Evolutionary conservation across 495 filamentous ascomycete genomes (phyloP), one percentile per base, ranked within the genome.

Genomic region (Thermochaetoides thermophila): DNA sequence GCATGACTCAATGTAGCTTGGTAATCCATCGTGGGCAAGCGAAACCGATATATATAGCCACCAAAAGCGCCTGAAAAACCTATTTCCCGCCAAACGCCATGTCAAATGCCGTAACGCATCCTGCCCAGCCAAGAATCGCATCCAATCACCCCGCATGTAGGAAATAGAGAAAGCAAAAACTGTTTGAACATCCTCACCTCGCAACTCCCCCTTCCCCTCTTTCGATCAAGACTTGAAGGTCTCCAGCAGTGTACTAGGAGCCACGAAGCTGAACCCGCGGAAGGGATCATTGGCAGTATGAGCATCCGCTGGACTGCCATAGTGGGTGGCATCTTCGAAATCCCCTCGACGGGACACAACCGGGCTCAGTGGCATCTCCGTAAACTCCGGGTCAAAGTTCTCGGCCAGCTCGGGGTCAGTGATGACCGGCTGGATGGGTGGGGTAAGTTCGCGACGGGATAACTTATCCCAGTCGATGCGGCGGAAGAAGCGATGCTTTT

Each of bases 221-320:
- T 17, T 24, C 21, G 11, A 24, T 21, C 10, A 17, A 44, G 34
- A 31, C 47, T 28, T 31, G 57, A 58, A 50, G 26, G 68, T 63
- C 48, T 84, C 81, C 32, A 97, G 64, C 52, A 96, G 53, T 48
- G 86, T 93, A 49, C 68, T 77, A 32, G 82, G 81, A 14, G 85
- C 91, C 37, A 95, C 86, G 55, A 81, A 97, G 57, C 84, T 93
- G 52, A 97, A 97, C 2, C 91, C 89, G 11, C 86, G 84, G 60
- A 97, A 96, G 1, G 73, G 73, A 56, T 95, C 72, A 24, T 73
- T 68, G 43, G 71, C 73, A 36, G 33, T 37, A 6, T 44, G 53
- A 39, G 57, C 56, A 19, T 52, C 52, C 35, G 46, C 52, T 20
- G 32, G 33, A 27, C 39, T 37, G 17, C 53, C 53, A 38, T 44